Conservation (phyloP, 1,284 basidiomycete species). For the Ustilago trichophora region DNA sequence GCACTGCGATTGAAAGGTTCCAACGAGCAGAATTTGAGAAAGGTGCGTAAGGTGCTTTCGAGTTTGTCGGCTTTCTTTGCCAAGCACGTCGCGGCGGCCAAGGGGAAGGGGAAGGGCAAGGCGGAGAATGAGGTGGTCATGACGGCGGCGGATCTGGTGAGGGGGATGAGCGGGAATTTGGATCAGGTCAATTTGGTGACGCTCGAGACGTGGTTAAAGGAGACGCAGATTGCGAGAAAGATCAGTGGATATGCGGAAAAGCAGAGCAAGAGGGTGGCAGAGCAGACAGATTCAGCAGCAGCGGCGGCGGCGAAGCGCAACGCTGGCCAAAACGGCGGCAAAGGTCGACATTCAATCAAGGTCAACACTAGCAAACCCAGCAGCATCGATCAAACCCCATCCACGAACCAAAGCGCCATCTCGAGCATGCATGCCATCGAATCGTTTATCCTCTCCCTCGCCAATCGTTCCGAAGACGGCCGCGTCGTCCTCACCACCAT, state of each 20-base stretch:
- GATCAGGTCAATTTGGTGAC: conserved; percentile 76
- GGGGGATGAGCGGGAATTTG: conserved; percentile 76
- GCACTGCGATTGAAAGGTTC: conserved; percentile 76
- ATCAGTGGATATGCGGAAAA: conserved; percentile 82
- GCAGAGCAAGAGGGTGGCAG: conserved; percentile 71
- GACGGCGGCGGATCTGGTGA: conserved; percentile 74
- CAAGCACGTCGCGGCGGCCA: conserved; percentile 5
- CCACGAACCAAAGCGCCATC: conserved; percentile 67
- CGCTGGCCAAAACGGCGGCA: not conserved
- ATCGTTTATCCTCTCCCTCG: conserved; percentile 82
- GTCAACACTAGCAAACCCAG: not conserved
- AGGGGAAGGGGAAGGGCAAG: conserved; percentile 6
- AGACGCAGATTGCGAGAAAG: conserved; percentile 79
- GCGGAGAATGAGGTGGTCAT: conserved; percentile 68
- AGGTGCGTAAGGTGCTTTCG: conserved; percentile 69
- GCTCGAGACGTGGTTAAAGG: conserved; percentile 82
- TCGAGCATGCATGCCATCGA: conserved; percentile 86
- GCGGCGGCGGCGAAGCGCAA: not conserved
- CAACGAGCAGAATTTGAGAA: conserved; percentile 82
- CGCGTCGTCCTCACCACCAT: conserved; percentile 50
- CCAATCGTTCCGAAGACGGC: conserved; percentile 80
- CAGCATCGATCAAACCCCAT: not conserved
- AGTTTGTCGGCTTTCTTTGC: conserved; percentile 38
- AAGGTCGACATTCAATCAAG: not conserved
- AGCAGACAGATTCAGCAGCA: conserved; percentile 65